Percentiles rank a stretch among this genome's conserved stretches.
Conservation (phyloP, 768 basidiomycete genomes). For the Pulveroboletus sp. region DNA sequence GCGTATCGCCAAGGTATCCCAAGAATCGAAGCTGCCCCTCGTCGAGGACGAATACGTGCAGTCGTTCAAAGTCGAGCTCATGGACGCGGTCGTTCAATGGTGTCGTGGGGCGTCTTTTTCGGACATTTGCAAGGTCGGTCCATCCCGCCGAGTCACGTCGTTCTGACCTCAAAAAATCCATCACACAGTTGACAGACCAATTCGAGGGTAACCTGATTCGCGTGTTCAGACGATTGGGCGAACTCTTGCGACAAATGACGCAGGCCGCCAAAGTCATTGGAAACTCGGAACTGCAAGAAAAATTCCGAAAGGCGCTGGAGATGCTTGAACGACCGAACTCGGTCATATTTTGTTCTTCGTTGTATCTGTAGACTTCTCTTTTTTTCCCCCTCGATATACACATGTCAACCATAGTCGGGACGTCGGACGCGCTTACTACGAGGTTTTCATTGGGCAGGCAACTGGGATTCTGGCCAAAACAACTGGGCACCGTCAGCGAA, state of each 20-base stretch:
- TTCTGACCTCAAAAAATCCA: not conserved
- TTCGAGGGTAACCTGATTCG: conserved; percentile 97
- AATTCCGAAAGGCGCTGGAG: conserved; percentile 87
- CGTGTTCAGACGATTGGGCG: conserved; percentile 90
- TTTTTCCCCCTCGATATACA: no score
- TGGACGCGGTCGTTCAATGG: conserved; percentile 98
- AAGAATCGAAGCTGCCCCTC: conserved; percentile 84
- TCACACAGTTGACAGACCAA: conserved; percentile 78
- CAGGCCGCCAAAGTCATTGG: conserved; percentile 96
- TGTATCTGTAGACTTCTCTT: conserved; percentile 56
- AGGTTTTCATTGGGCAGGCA: no score
- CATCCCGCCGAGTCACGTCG: not conserved
- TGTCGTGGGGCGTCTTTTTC: conserved; percentile 96
- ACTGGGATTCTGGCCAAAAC: no score
- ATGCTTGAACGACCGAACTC: conserved; percentile 93
- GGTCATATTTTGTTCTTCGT: conserved; percentile 84
- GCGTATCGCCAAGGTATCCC: conserved; percentile 94
- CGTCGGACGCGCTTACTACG: no score
- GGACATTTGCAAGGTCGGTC: conserved; percentile 88
- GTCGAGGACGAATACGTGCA: conserved; percentile 94
- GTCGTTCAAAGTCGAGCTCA: conserved; percentile 97
- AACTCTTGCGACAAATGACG: conserved; percentile 94
- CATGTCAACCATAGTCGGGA: no score
- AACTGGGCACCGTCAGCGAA: no score
- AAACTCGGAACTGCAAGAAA: conserved; percentile 87